These are phyloP conservation scores for Mycocentrospora acerina DNA, from an alignment of 2,329 filamentous ascomycete genomes.

Conservation along the genomic window DNA sequence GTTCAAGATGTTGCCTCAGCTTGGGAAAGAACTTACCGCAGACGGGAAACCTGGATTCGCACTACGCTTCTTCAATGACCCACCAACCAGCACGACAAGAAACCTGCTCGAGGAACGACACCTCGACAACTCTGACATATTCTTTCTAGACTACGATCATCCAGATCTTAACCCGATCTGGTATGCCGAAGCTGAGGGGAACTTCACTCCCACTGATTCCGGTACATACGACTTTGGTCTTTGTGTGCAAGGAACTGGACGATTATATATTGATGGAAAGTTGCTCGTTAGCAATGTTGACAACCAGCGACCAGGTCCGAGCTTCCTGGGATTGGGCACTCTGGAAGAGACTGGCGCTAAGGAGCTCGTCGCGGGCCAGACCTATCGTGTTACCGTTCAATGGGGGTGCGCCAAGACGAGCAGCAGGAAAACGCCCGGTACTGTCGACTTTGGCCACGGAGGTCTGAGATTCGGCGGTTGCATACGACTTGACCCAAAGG, in stretches of 20 bases:
- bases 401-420: no score
- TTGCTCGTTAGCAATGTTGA: background rate
- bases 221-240: slow-evolving; percentile 1
- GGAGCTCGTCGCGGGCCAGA: no score
- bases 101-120: background rate
- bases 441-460: no score
- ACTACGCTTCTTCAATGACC: background rate
- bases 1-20: background rate
- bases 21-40: background rate
- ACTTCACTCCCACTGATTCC: background rate
- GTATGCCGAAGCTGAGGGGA: background rate
- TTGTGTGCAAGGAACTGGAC: background rate
- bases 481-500: background rate
- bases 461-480: no score
- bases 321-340: no score
- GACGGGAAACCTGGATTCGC: background rate
- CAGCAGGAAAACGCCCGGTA: no score
- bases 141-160: slow-evolving; percentile 1
- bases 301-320: no score
- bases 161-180: background rate
- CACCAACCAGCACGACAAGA: background rate
- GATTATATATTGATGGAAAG: slow-evolving; percentile 1
- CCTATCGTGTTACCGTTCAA: no score
- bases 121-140: background rate
- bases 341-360: no score